A percentile compares a stretch with the other conserved stretches of the same genome.
Conservation (phyloP, 148 eudicot species). For the Spergularia marina region DNA sequence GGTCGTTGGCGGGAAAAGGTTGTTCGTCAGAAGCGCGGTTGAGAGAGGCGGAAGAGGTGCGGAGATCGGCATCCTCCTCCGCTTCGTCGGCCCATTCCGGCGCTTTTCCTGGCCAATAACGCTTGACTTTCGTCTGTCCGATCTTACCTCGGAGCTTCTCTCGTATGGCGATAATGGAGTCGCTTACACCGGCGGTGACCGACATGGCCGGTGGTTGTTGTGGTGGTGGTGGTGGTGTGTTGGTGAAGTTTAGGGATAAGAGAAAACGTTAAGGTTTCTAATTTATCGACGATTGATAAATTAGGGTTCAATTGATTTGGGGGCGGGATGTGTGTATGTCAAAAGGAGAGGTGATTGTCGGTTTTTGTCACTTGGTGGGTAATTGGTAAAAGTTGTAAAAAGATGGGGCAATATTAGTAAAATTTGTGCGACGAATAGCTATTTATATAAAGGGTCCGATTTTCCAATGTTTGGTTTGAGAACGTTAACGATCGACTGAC, state of each 20-base stretch:
- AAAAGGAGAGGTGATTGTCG: no score
- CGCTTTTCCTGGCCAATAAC: constrained; percentile 83
- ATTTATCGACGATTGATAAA: no score
- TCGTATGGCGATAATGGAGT: constrained; percentile 63
- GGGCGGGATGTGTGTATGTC: no score
- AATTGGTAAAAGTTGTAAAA: no score
- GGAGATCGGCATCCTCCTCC: constrained; percentile 57
- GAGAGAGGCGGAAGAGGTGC: constrained; percentile 30
- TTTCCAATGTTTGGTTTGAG: no score
- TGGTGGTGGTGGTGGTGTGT: background rate
- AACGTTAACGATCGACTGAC: no score
- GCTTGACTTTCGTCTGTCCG: constrained; percentile 81
- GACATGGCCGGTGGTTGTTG: constrained; percentile 42
- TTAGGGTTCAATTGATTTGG: no score
- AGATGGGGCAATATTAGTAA: no score
- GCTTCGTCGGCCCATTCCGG: constrained; percentile 82
- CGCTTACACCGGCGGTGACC: constrained; percentile 84
- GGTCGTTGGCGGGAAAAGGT: constrained; percentile 45
- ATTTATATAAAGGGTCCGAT: no score
- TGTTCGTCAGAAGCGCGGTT: constrained; percentile 36
- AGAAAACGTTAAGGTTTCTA: no score
- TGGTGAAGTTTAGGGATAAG: background rate
- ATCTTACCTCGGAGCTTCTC: constrained; percentile 86
- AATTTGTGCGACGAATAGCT: no score
- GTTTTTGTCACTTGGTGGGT: no score